Conservation (phyloP, 78 protist genomes). For the Mantamonas sphyraenae region DNA sequence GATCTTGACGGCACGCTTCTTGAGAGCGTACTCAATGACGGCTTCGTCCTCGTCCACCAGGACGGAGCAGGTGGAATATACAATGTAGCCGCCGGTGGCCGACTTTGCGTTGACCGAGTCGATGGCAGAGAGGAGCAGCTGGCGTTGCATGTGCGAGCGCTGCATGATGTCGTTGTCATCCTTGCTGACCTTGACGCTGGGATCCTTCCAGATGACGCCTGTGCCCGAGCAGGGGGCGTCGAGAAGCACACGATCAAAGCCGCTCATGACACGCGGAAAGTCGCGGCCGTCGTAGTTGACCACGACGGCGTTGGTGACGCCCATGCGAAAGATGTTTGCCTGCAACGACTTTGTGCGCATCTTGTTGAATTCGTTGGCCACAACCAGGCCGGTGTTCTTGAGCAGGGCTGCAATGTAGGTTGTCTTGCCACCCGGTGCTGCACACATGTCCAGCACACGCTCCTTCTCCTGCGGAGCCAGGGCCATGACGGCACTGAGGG, state of each 20-base stretch:
- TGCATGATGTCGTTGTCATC: constrained; percentile 69
- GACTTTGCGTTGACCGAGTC: constrained; percentile 79
- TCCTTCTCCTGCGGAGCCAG: constrained; percentile 82
- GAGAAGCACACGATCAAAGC: constrained; percentile 92
- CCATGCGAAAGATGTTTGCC: constrained; percentile 48
- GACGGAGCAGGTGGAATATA: constrained; percentile 72
- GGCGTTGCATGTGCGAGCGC: constrained; percentile 79
- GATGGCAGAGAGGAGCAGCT: constrained; percentile 93
- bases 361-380: constrained; percentile 90
- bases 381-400: constrained; percentile 89
- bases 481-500: constrained; percentile 94
- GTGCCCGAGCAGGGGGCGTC: constrained; percentile 99
- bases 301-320: constrained; percentile 62
- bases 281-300: constrained; percentile 84
- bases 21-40: constrained; percentile 90
- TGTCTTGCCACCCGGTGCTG: constrained; percentile 99
- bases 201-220: constrained; percentile 96
- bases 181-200: constrained; percentile 61
- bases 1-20: constrained; percentile 67
- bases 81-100: constrained; percentile 82
- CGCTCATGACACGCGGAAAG: constrained; percentile 32
- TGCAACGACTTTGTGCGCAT: background rate
- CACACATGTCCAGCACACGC: constrained; percentile 89
- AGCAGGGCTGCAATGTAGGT: constrained; percentile 83
- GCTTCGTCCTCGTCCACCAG: constrained; percentile 92